Conservation (phyloP, 1,139 yeast genomes). For the Suhomyces choctaworum region DNA sequence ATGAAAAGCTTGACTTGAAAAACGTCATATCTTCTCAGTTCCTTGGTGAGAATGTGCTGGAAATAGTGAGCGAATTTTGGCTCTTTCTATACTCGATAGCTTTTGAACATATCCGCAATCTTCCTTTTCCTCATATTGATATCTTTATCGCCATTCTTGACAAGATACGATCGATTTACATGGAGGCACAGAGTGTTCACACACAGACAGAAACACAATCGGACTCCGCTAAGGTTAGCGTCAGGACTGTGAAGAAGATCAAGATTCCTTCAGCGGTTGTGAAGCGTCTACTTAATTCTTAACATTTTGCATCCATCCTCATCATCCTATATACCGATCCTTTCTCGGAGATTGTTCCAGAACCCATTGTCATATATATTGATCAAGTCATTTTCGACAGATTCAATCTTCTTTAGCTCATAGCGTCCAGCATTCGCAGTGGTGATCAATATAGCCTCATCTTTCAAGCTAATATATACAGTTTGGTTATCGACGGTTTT, state of each 20-base stretch:
- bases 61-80: too few species aligned
- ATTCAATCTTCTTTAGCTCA: constrained; percentile 29
- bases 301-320: neutral
- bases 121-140: neutral
- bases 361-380: constrained; percentile 75
- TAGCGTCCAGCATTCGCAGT: constrained; percentile 14
- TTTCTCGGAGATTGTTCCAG: constrained; percentile 42
- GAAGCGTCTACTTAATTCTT: neutral
- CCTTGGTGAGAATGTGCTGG: too few species aligned
- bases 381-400: constrained; percentile 46
- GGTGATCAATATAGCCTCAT: constrained; percentile 24
- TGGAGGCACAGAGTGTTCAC: too few species aligned
- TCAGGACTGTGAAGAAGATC: constrained; percentile 1
- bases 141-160: constrained; percentile 3
- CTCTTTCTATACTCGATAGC: constrained; percentile 1
- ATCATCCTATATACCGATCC: constrained; percentile 17
- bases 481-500: constrained; percentile 7
- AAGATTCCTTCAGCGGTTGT: constrained; percentile 1
- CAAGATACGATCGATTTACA: neutral
- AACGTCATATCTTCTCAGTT: too few species aligned
- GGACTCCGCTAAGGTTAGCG: neutral
- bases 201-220: too few species aligned
- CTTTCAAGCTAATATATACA: constrained; percentile 33
- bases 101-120: neutral
- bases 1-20: neutral